phyloP scores from a whole-genome alignment of 305 asterid genomes.

The Petunia hybrid region DNA sequence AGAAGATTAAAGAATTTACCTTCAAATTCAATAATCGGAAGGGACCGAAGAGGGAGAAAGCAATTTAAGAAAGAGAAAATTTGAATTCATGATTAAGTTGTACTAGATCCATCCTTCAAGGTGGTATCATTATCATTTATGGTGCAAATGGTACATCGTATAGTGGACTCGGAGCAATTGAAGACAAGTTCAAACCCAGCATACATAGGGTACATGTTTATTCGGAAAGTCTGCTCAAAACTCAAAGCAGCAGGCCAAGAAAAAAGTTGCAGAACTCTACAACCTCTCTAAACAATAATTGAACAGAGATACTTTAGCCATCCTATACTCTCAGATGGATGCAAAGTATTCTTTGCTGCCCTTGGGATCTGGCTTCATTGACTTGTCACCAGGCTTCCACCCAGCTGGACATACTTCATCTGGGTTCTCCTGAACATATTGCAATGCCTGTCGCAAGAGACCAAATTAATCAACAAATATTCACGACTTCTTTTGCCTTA shows the following conservation, averaged over 20 bases:
- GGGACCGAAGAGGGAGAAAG: too few relatives aligned
- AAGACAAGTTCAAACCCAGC: neutral
- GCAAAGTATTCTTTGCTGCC: constrained; percentile 96
- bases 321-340: constrained; percentile 54
- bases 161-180: neutral
- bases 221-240: neutral
- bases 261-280: constrained; percentile 16
- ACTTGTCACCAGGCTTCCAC: constrained; percentile 99
- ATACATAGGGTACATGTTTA: neutral
- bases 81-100: neutral
- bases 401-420: constrained; percentile 99
- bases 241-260: neutral
- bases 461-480: neutral
- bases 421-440: constrained; percentile 91
- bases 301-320: neutral
- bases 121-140: neutral
- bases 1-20: too few relatives aligned
- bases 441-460: constrained; percentile 67
- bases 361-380: constrained; percentile 98
- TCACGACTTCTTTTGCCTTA: too few relatives aligned
- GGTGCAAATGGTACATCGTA: neutral
- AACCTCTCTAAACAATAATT: neutral
- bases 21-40: too few relatives aligned
- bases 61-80: neutral
- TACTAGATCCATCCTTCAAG: neutral